phyloP scores from a whole-genome alignment of 768 basidiomycete genomes.

The Termitomyces sp. region DNA sequence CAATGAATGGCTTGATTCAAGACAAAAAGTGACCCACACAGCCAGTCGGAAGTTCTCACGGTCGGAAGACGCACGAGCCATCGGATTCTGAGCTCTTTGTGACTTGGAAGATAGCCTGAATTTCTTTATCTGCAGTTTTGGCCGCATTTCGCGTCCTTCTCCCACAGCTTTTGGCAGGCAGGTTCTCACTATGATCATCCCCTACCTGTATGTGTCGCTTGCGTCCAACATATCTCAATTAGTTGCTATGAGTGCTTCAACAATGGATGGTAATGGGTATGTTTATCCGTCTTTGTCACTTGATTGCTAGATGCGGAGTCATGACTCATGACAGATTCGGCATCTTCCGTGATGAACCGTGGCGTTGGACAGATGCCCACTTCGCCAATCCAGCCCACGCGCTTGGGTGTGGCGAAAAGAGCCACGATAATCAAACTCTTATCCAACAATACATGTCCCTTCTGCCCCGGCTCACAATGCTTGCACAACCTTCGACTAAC shows the following conservation, averaged over 20 bases:
- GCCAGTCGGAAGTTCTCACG: slow-evolving; percentile 41
- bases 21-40: slow-evolving; percentile 30
- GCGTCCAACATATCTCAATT: slow-evolving; percentile 10
- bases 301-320: slow-evolving; percentile 1
- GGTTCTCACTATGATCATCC: not conserved
- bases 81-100: slow-evolving; percentile 40
- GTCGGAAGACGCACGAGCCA: slow-evolving; percentile 43
- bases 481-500: not conserved
- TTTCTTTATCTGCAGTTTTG: slow-evolving; percentile 25
- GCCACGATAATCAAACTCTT: not conserved
- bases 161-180: slow-evolving; percentile 16
- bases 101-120: slow-evolving; percentile 41
- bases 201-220: slow-evolving; percentile 8
- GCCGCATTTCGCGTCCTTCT: slow-evolving; percentile 10
- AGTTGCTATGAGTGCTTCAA: slow-evolving; percentile 13
- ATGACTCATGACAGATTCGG: slow-evolving; percentile 10
- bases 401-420: too few species aligned
- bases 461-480: not conserved
- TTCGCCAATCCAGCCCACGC: too few species aligned
- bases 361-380: not conserved
- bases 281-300: slow-evolving; percentile 15
- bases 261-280: slow-evolving; percentile 13
- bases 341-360: slow-evolving; percentile 8
- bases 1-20: slow-evolving; percentile 24
- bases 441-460: too few species aligned